Percentiles rank a stretch among this genome's conserved stretches.
phyloP scores from a whole-genome alignment of 495 filamentous ascomycete species.

The Penicillium macrosclerotiorum region DNA sequence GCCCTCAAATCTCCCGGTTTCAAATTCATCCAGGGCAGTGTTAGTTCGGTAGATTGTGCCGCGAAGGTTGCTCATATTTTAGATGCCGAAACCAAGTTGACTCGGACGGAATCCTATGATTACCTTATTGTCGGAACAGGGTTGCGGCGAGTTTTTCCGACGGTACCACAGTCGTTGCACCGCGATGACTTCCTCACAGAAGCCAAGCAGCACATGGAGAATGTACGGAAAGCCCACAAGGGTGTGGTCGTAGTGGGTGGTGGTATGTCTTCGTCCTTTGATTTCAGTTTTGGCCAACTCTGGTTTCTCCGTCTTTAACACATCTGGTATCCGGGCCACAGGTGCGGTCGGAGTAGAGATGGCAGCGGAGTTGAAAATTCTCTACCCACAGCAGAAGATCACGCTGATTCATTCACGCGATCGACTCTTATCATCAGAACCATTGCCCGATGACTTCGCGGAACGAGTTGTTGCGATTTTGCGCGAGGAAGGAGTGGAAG shows the following conservation, averaged over 20 bases:
- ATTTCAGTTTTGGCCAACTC: constrained; percentile 8
- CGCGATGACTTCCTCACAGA: constrained; percentile 58
- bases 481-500: constrained; percentile 53
- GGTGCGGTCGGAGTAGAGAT: constrained; percentile 73
- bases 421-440: constrained; percentile 63
- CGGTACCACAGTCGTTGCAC: constrained; percentile 55
- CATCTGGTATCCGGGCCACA: constrained; percentile 3
- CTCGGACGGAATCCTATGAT: constrained; percentile 52
- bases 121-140: constrained; percentile 63
- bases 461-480: constrained; percentile 50
- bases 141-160: constrained; percentile 59
- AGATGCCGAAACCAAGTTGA: constrained; percentile 19
- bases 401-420: constrained; percentile 66
- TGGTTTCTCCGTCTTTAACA: constrained; percentile 6
- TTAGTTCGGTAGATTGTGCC: constrained; percentile 50
- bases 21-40: constrained; percentile 54
- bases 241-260: constrained; percentile 60
- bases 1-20: constrained; percentile 53
- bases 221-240: constrained; percentile 29
- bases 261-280: constrained; percentile 19
- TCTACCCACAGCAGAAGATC: constrained; percentile 56
- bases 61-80: constrained; percentile 50
- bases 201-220: constrained; percentile 28
- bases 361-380: constrained; percentile 62
- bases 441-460: constrained; percentile 64